Conservation (phyloP, 2,329 filamentous ascomycete species). For the Clonostachys sp. region DNA sequence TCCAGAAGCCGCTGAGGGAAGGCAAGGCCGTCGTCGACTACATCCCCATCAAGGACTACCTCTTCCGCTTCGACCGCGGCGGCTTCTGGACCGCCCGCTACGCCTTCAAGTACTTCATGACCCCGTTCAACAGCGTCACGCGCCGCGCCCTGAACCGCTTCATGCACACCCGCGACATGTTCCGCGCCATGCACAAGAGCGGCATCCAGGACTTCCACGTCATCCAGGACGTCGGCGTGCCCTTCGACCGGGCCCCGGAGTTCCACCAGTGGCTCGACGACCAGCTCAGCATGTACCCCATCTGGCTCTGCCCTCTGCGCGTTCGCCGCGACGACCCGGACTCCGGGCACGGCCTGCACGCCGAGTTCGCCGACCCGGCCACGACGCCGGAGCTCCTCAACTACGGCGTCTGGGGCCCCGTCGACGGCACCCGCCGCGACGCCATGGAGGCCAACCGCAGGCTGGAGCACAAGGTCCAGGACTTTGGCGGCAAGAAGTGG, state of each 20-base stretch:
- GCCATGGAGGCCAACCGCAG: conserved; percentile 52
- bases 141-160: conserved; percentile 57
- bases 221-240: conserved; percentile 59
- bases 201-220: conserved; percentile 56
- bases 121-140: conserved; percentile 61
- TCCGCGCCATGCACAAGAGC: conserved; percentile 59
- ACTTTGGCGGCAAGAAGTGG: conserved; percentile 63
- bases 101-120: conserved; percentile 60
- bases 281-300: conserved; percentile 41
- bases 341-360: conserved; percentile 39
- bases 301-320: conserved; percentile 52
- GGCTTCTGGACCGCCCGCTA: conserved; percentile 64
- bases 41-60: conserved; percentile 60
- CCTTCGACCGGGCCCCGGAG: conserved; percentile 31
- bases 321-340: conserved; percentile 33
- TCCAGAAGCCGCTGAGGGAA: conserved; percentile 17
- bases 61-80: conserved; percentile 68
- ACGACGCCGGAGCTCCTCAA: conserved; percentile 43
- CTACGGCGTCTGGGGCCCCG: conserved; percentile 58
- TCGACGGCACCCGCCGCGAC: conserved; percentile 30
- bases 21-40: conserved; percentile 35
- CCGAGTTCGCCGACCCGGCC: conserved; percentile 32
- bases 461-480: conserved; percentile 54
- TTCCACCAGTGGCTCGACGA: conserved; percentile 43
- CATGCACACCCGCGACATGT: conserved; percentile 60